These are phyloP conservation scores for Aspergillus novoparasiticus DNA, from an alignment of 2,329 filamentous ascomycete species.

Conservation along the genomic window DNA sequence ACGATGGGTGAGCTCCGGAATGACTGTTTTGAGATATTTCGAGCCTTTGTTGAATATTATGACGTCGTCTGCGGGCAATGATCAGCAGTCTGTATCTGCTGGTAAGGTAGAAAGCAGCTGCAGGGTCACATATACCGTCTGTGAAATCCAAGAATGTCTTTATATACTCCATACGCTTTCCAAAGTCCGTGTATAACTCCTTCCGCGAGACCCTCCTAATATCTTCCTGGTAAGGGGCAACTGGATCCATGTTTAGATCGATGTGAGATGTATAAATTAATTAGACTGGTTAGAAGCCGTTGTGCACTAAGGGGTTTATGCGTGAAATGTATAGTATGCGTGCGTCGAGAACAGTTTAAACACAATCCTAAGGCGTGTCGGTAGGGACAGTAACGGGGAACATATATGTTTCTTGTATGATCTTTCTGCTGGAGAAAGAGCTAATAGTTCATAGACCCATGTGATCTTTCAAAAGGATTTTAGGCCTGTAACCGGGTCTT, in stretches of 20 bases:
- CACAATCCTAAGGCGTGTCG: not conserved
- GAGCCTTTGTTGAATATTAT: slow-evolving; percentile 13
- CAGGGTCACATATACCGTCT: slow-evolving; percentile 1
- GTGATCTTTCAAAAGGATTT: not conserved
- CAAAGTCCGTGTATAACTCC: slow-evolving; percentile 16
- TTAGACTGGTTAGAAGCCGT: not conserved
- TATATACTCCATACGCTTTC: slow-evolving; percentile 13
- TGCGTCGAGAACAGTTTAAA: not conserved
- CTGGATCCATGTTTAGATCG: slow-evolving; percentile 4
- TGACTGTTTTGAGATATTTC: slow-evolving; percentile 11
- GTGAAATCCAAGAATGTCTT: slow-evolving; percentile 13
- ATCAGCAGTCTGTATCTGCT: not conserved
- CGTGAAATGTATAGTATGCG: not conserved
- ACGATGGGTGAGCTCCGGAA: slow-evolving; percentile 13
- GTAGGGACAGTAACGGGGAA: not conserved
- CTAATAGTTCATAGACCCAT: not conserved
- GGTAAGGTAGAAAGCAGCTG: not conserved
- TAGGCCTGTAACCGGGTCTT: not conserved
- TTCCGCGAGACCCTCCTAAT: slow-evolving; percentile 9
- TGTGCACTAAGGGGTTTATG: not conserved
- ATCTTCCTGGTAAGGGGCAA: slow-evolving; percentile 1
- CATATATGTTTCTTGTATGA: not conserved
- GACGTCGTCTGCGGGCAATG: slow-evolving; percentile 6
- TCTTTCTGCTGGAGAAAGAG: not conserved
- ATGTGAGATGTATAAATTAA: not conserved